A percentile compares a stretch with the other conserved stretches of the same genome.
These are phyloP conservation scores for Aspergillus viridinutans DNA, from an alignment of 2,329 filamentous ascomycete genomes.

Conservation along the genomic window DNA sequence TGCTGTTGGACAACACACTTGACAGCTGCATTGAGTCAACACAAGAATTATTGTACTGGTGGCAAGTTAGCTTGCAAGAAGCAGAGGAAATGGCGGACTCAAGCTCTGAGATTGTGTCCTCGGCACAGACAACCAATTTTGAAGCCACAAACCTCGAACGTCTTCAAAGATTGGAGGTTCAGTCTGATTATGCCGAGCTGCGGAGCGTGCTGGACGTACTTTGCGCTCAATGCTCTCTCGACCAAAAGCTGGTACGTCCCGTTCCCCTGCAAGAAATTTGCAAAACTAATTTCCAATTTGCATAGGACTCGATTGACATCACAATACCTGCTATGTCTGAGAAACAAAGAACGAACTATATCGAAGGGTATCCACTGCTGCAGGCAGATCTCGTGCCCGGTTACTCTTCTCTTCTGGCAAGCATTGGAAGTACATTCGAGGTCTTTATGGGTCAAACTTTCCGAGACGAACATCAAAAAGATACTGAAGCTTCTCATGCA, in stretches of 20 bases:
- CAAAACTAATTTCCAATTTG: conserved; percentile 12
- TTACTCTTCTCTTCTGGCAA: conserved; percentile 37
- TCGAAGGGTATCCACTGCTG: conserved; percentile 51
- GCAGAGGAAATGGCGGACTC: conserved; percentile 46
- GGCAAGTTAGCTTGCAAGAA: conserved; percentile 61
- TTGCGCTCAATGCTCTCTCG: conserved; percentile 22
- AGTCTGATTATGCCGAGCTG: conserved; percentile 30
- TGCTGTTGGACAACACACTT: conserved; percentile 37
- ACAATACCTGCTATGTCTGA: conserved; percentile 56
- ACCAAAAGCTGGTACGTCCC: conserved; percentile 25
- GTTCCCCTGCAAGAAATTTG: neutral
- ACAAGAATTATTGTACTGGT: conserved; percentile 63
- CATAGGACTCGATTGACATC: conserved; percentile 55
- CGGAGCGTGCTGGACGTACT: conserved; percentile 36
- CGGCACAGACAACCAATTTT: neutral
- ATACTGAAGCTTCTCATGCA: conserved; percentile 23
- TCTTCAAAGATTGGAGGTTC: conserved; percentile 26
- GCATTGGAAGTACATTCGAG: conserved; percentile 31
- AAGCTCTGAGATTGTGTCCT: conserved; percentile 31
- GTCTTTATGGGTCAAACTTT: conserved; percentile 26
- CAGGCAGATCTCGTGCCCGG: conserved; percentile 48
- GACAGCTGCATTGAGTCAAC: conserved; percentile 60
- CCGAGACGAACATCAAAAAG: conserved; percentile 11
- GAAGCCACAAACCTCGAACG: conserved; percentile 15
- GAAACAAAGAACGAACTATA: conserved; percentile 53